Base-by-base conservation (phyloP, 805 yeast species). In the Brettanomyces nanus region DNA sequence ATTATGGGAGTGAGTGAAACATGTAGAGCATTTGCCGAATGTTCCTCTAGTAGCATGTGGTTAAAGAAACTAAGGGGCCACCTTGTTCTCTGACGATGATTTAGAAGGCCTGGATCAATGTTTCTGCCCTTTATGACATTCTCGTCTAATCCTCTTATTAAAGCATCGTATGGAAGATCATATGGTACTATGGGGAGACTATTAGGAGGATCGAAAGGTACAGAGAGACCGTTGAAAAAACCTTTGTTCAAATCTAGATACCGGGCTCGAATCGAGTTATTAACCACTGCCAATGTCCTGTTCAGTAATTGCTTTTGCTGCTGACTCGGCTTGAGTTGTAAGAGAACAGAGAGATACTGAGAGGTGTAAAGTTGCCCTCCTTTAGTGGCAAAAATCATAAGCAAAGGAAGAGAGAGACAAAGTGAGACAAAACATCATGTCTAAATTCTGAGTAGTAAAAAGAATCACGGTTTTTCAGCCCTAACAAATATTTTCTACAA, bases 1-100 rank as follows among this genome's bases (percentile, higher is more conserved):
- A 56, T 41, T n/a, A 51, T 41, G 11, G 62, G 62, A 3, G 57
- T 41, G 23, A 56, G 37, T 4, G 54, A 47, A 29, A 47, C 39
- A 33, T 52, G 56, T 15, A 45, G 36, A 7, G 38, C 36, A 28
- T 43, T 42, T 2, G 47, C 42, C 6, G 47, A 27, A 11, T 38
- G 28, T 5, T 42, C 43, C 17, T 36, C 37, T 25, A 37, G 38
- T 6, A 51, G 36, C 2, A 44, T 35, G 9, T 39, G 45, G 28
- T 46, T 51, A 23, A 21, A 35, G 39, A 45, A 57, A 4, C 36
- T 31, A 2, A 21, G 28, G 2, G 62, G 62, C 56, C 58, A 54
- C 21, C 26, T 35, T 1, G 41, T 27, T 11, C 29, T 31, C 4
- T 14, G 4, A 13, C 25, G 14, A 6, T 37, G 13, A 28, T 44